phyloP scores from a whole-genome alignment of 805 yeast genomes.

The Wickerhamomyces rabaulensis region DNA sequence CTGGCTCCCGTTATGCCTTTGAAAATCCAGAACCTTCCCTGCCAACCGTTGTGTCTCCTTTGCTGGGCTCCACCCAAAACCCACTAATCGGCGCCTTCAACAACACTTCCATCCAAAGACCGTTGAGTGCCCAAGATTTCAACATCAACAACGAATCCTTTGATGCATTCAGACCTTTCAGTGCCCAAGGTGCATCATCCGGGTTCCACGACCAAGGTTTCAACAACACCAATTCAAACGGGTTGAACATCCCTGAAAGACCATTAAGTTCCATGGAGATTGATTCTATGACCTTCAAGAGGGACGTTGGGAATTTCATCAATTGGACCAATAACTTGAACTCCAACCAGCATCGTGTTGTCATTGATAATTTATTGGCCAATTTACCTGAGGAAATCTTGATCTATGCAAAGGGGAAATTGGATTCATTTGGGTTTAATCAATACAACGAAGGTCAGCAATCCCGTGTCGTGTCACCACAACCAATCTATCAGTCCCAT shows the following conservation, averaged over 20 bases:
- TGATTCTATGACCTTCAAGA: slow-evolving; percentile 35
- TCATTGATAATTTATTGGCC: slow-evolving; percentile 49
- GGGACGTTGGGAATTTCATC: slow-evolving; percentile 45
- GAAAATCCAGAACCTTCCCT: slow-evolving; percentile 15
- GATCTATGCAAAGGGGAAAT: slow-evolving; percentile 41
- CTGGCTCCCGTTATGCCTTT: slow-evolving; percentile 30
- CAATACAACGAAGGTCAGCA: background rate
- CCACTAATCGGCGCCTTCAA: slow-evolving; percentile 13
- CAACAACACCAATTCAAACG: background rate
- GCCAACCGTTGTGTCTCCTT: slow-evolving; percentile 20
- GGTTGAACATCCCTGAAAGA: slow-evolving; percentile 19
- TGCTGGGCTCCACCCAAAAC: slow-evolving; percentile 17
- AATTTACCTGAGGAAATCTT: slow-evolving; percentile 47
- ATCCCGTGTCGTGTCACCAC: slow-evolving; percentile 16
- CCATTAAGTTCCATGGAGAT: slow-evolving; percentile 27
- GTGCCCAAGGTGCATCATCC: slow-evolving; percentile 11
- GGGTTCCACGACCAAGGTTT: background rate
- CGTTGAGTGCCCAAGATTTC: slow-evolving; percentile 24
- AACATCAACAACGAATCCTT: slow-evolving; percentile 1
- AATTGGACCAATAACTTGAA: slow-evolving; percentile 46
- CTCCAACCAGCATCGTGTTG: slow-evolving; percentile 46
- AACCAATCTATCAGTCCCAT: slow-evolving; percentile 19
- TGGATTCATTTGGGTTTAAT: slow-evolving; percentile 27
- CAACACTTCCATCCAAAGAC: slow-evolving; percentile 14
- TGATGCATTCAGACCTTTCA: slow-evolving; percentile 18